Evolutionary conservation across 108 stramenopile genomes (phyloP).

Genomic region (Chaetoceros muelleri): DNA sequence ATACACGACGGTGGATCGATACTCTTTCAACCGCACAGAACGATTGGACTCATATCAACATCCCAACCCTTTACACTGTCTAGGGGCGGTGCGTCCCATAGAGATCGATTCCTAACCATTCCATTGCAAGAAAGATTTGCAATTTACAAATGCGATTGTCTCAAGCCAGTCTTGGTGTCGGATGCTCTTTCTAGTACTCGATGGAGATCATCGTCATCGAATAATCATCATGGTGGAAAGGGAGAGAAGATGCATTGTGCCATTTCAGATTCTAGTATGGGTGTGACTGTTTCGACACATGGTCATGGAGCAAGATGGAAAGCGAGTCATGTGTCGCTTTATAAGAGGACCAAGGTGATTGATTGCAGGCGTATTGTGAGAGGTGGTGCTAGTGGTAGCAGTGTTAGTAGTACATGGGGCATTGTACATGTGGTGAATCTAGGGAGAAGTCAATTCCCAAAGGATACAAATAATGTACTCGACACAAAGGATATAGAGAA

Average conservation of each 20-base stretch:
- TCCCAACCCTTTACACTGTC: not conserved
- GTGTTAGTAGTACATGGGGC: constrained; percentile 25
- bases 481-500: constrained; percentile 26
- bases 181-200: constrained; percentile 31
- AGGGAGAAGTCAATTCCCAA: constrained; percentile 43
- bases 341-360: constrained; percentile 41
- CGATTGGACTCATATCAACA: not conserved
- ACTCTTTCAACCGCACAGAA: not conserved
- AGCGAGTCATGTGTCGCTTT: constrained; percentile 37
- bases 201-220: not conserved
- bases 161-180: constrained; percentile 65
- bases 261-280: constrained; percentile 58
- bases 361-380: constrained; percentile 24
- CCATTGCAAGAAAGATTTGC: constrained; percentile 73
- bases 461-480: constrained; percentile 11
- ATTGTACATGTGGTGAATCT: constrained; percentile 59
- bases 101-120: constrained; percentile 29
- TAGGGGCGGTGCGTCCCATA: not conserved
- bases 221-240: not conserved
- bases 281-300: constrained; percentile 47
- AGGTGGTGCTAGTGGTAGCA: constrained; percentile 3
- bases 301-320: constrained; percentile 17
- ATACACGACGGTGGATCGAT: too few relatives aligned
- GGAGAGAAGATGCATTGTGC: constrained; percentile 30
- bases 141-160: constrained; percentile 45